phyloP scores from a whole-genome alignment of 1,139 yeast genomes.

The Sugiyamaella japonica region DNA sequence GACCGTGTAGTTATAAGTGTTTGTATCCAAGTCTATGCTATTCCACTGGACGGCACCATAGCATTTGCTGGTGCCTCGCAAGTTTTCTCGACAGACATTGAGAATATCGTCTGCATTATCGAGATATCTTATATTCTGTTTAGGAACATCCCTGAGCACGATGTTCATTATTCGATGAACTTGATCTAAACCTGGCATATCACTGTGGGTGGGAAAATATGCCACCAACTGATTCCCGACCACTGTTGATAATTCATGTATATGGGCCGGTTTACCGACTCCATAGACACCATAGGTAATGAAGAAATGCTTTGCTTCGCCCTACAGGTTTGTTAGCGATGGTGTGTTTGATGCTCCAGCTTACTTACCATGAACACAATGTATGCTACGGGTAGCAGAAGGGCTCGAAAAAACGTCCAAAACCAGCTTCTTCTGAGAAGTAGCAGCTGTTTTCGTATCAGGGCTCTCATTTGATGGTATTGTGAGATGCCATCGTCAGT shows the following conservation, averaged over 20 bases:
- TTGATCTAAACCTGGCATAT: constrained; percentile 30
- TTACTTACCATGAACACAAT: constrained; percentile 37
- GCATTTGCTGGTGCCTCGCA: constrained; percentile 39
- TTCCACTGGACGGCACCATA: constrained; percentile 43
- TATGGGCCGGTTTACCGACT: constrained; percentile 34
- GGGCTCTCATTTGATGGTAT: constrained; percentile 16
- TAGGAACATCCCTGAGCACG: constrained; percentile 37
- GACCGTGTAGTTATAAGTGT: constrained; percentile 40
- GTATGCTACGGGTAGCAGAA: constrained; percentile 38
- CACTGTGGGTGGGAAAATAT: constrained; percentile 30
- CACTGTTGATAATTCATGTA: constrained; percentile 30
- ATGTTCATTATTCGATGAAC: constrained; percentile 34
- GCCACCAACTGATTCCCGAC: constrained; percentile 31
- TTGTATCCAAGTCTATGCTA: constrained; percentile 27
- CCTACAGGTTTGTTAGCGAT: constrained; percentile 26
- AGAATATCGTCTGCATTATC: constrained; percentile 32
- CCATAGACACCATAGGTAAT: constrained; percentile 39
- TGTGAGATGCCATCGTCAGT: not conserved
- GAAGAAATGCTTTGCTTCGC: constrained; percentile 38
- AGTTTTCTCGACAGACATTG: constrained; percentile 36
- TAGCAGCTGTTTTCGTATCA: constrained; percentile 33
- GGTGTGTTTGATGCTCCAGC: too few relatives aligned
- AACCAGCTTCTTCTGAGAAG: constrained; percentile 35
- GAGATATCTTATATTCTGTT: constrained; percentile 31
- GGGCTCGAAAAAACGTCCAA: constrained; percentile 38